Evolutionary conservation across 1,139 yeast species (phyloP).

Genomic region (Debaryomycetaceae sp.): DNA sequence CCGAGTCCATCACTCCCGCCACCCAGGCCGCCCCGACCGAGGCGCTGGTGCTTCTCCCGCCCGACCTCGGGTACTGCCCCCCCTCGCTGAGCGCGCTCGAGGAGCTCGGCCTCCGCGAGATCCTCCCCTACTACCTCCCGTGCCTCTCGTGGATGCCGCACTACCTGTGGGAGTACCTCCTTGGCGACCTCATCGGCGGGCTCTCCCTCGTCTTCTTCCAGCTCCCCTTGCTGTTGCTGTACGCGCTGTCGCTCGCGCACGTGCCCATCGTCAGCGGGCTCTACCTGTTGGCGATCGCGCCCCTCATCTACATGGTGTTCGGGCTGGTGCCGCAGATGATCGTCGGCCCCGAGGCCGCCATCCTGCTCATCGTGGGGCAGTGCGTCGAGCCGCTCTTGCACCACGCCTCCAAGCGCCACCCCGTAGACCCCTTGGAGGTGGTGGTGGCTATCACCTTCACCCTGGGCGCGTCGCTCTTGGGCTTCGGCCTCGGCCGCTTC

Average conservation of each 20-base stretch:
- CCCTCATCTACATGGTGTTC: conserved; percentile 72
- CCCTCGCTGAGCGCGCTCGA: conserved; percentile 6
- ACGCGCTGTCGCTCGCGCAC: conserved; percentile 85
- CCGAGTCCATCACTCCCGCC: conserved; percentile 5
- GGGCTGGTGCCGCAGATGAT: conserved; percentile 97
- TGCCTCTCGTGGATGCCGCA: conserved; percentile 73
- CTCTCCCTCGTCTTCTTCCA: conserved; percentile 87
- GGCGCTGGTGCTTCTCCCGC: background rate
- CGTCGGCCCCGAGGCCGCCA: conserved; percentile 96
- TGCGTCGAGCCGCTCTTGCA: conserved; percentile 69
- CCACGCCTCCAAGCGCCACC: conserved; percentile 38
- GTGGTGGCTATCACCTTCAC: conserved; percentile 72
- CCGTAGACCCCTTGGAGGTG: conserved; percentile 55
- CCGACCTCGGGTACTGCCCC: conserved; percentile 7
- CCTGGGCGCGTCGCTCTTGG: conserved; percentile 71
- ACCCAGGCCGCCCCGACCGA: conserved; percentile 1
- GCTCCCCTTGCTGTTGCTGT: conserved; percentile 83
- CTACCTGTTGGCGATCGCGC: conserved; percentile 77
- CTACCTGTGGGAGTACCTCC: conserved; percentile 47
- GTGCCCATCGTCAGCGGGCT: conserved; percentile 87
- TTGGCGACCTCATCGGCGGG: conserved; percentile 84
- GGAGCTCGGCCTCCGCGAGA: conserved; percentile 4
- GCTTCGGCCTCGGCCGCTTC: conserved; percentile 76
- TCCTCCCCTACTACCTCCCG: conserved; percentile 72
- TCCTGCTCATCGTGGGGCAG: conserved; percentile 86